Evolutionary conservation across 305 asterid genomes (phyloP).

Genomic region (Plantago coronopus): DNA sequence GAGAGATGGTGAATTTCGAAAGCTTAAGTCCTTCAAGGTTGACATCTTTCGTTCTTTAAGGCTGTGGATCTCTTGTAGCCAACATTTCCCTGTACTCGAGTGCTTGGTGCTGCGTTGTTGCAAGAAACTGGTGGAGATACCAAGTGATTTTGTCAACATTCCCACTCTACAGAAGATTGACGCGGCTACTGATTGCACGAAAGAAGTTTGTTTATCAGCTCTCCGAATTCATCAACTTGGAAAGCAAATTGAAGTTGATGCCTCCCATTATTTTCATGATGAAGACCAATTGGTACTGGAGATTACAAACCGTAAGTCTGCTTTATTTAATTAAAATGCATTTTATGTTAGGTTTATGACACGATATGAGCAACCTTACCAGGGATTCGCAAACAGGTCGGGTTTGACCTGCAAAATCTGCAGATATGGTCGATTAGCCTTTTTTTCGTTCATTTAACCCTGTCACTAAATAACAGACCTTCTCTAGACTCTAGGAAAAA

Average conservation of each 20-base stretch:
- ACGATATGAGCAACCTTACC: too few relatives aligned
- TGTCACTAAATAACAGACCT: too few relatives aligned
- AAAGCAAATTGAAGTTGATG: not conserved
- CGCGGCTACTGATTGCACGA: not conserved
- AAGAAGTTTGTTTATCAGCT: not conserved
- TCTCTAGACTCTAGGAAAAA: too few relatives aligned
- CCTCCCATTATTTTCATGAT: not conserved
- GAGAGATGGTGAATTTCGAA: constrained; percentile 13
- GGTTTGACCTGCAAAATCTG: too few relatives aligned
- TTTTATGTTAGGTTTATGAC: too few relatives aligned
- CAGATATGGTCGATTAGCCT: too few relatives aligned
- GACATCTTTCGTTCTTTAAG: not conserved
- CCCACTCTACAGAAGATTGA: constrained; percentile 19
- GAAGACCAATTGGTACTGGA: too few relatives aligned
- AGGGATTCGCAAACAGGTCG: too few relatives aligned
- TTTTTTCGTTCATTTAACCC: too few relatives aligned
- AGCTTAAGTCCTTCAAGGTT: constrained; percentile 25
- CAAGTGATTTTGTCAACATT: constrained; percentile 10
- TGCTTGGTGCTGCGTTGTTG: constrained; percentile 7
- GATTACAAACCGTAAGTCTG: too few relatives aligned
- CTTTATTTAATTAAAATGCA: too few relatives aligned
- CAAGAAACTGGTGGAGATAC: constrained; percentile 7
- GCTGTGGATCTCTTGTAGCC: constrained; percentile 6
- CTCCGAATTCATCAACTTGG: not conserved
- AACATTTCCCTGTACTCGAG: constrained; percentile 18